These are phyloP conservation scores for Podospora australis DNA, from an alignment of 495 filamentous ascomycete genomes.

Conservation along the genomic window DNA sequence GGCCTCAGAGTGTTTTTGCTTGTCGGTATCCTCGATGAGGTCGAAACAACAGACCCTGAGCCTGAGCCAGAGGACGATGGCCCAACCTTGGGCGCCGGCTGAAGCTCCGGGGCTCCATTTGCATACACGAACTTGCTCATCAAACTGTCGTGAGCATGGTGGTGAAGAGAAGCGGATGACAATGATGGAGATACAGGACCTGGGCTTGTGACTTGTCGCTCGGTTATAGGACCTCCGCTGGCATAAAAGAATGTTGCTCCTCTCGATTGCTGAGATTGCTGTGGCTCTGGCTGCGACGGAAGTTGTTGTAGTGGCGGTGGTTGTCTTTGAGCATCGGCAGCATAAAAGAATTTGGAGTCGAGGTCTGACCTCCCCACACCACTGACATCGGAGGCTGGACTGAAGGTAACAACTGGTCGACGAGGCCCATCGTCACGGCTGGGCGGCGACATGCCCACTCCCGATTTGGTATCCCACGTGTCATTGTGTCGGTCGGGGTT, in stretches of 20 bases:
- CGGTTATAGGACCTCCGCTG: constrained; percentile 36
- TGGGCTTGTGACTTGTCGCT: constrained; percentile 16
- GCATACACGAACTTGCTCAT: constrained; percentile 73
- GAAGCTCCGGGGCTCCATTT: constrained; percentile 46
- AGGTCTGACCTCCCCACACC: constrained; percentile 15
- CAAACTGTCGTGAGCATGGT: constrained; percentile 24
- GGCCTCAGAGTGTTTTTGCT: constrained; percentile 31
- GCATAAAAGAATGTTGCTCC: constrained; percentile 53
- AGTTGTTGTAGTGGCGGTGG: constrained; percentile 25
- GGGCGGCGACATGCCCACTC: constrained; percentile 26
- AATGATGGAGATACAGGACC: constrained; percentile 30
- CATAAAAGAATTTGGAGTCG: constrained; percentile 70
- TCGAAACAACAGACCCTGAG: constrained; percentile 38
- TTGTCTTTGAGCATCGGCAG: constrained; percentile 52
- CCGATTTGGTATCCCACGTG: constrained; percentile 33
- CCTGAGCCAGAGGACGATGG: constrained; percentile 22
- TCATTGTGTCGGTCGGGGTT: constrained; percentile 38
- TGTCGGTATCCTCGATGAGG: constrained; percentile 31
- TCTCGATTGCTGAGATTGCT: constrained; percentile 22
- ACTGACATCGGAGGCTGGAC: constrained; percentile 23
- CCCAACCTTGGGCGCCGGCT: constrained; percentile 16
- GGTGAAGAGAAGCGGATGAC: constrained; percentile 15
- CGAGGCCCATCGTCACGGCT: constrained; percentile 22
- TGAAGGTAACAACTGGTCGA: constrained; percentile 27
- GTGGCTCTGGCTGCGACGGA: constrained; percentile 26